Conservation (phyloP, 371 early-diverging fungal genomes). For the Apophysomyces trapeziformis region DNA sequence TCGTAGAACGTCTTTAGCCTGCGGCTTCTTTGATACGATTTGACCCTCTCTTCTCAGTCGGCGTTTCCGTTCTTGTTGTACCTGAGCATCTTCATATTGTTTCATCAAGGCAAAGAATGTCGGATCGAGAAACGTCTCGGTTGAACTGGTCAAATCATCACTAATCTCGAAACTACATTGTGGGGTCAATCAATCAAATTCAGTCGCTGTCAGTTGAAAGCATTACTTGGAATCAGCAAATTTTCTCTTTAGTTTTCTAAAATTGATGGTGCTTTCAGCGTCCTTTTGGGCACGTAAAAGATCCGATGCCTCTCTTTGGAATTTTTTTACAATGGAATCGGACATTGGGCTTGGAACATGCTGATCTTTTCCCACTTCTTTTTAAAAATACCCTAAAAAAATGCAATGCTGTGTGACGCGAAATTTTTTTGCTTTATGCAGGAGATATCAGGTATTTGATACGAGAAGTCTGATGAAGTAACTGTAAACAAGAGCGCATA, state of each 20-base stretch:
- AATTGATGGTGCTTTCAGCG: not conserved
- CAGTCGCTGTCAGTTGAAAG: too few relatives aligned
- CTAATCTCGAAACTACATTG: not conserved
- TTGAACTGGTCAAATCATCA: not conserved
- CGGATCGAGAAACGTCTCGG: slow-evolving; percentile 31
- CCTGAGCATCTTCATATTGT: slow-evolving; percentile 17
- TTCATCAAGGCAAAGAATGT: slow-evolving; percentile 28
- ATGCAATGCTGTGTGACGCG: not conserved
- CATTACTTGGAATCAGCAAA: not conserved
- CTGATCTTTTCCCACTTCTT: too few relatives aligned
- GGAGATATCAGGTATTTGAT: too few relatives aligned
- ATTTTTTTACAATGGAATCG: not conserved
- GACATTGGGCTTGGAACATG: not conserved
- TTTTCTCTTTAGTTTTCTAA: not conserved
- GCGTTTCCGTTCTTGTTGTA: slow-evolving; percentile 10
- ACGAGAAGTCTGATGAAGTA: too few relatives aligned
- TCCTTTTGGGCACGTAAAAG: not conserved
- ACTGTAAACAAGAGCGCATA: too few relatives aligned
- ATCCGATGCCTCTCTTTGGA: not conserved
- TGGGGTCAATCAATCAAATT: not conserved
- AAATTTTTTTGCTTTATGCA: not conserved
- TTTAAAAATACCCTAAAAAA: not conserved
- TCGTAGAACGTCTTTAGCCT: slow-evolving; percentile 46
- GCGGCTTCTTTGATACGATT: slow-evolving; percentile 29
- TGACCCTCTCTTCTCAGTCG: slow-evolving; percentile 14